Percentiles rank a stretch among this genome's conserved stretches.
These are phyloP conservation scores for Brassica napus DNA, from an alignment of 345 rosid genomes.

Conservation along the genomic window Da-Ae NC_063435.1:12818001-12818500, in stretches of 20 bases:
- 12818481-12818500: too few species aligned
- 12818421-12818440: not conserved
- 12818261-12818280: conserved; percentile 30
- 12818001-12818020: conserved; percentile 46
- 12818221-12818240: conserved; percentile 22
- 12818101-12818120: conserved; percentile 16
- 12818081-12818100: not conserved
- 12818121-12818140: conserved; percentile 52
- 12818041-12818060: not conserved
- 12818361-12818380: conserved; percentile 35
- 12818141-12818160: conserved; percentile 49
- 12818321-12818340: not conserved
- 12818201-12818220: conserved; percentile 18
- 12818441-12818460: too few species aligned
- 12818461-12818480: too few species aligned
- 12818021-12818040: not conserved
- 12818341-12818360: not conserved
- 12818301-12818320: not conserved
- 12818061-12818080: conserved; percentile 13
- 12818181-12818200: conserved; percentile 28
- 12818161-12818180: conserved; percentile 44
- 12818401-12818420: conserved; percentile 13
- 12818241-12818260: conserved; percentile 28
- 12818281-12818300: not conserved
- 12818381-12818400: conserved; percentile 38